Percentiles rank a stretch among this genome's conserved stretches.
phyloP scores from a whole-genome alignment of 2,329 filamentous ascomycete species.

The Fusarium pseudograminearum region DNA sequence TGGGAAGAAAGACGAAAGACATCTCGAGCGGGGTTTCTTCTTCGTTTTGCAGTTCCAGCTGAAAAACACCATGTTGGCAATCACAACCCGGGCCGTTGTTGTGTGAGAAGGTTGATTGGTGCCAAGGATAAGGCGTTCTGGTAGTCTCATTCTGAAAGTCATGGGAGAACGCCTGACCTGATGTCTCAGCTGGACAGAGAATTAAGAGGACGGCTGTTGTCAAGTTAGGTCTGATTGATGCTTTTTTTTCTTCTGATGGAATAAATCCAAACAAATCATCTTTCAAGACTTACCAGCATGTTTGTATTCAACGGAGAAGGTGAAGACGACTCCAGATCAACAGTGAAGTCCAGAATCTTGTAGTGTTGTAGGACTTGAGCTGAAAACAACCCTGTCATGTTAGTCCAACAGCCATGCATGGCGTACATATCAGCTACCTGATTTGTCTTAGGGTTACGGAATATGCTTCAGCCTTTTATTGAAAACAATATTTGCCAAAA shows the following conservation, averaged over 20 bases:
- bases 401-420: neutral
- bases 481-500: too few relatives aligned
- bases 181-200: neutral
- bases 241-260: accelerated
- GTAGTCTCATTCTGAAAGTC: neutral
- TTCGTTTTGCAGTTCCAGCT: slow-evolving; percentile 14
- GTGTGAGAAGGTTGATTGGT: slow-evolving; percentile 12
- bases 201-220: neutral
- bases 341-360: neutral
- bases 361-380: neutral
- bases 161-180: neutral
- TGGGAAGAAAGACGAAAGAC: neutral
- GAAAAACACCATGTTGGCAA: neutral
- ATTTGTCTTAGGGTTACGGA: neutral
- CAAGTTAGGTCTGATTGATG: too few relatives aligned
- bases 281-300: neutral
- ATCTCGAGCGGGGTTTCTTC: slow-evolving; percentile 12
- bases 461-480: neutral
- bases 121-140: slow-evolving; percentile 26
- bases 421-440: neutral
- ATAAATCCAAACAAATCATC: too few relatives aligned
- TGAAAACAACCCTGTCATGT: slow-evolving; percentile 10
- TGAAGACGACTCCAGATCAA: neutral
- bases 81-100: neutral
- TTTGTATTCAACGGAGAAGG: neutral